These are phyloP conservation scores for Inonotus obliquus DNA, from an alignment of 1,284 basidiomycete genomes.

Conservation along the genomic window DNA sequence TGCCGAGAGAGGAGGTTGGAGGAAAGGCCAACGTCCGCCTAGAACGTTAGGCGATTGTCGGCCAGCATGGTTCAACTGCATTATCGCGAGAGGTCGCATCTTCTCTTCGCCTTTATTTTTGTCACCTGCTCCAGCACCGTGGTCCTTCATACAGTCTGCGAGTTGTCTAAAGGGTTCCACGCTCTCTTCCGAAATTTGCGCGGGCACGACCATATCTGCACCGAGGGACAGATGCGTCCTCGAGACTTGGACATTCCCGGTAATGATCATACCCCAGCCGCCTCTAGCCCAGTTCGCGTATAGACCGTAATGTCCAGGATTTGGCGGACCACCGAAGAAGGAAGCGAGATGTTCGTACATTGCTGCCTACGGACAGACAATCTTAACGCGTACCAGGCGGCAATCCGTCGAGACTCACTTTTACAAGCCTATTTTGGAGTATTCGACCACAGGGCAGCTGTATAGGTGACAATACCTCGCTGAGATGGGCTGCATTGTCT, in stretches of 20 bases:
- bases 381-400: neutral
- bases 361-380: constrained; percentile 55
- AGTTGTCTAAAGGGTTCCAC: constrained; percentile 49
- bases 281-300: constrained; percentile 77
- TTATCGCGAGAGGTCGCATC: constrained; percentile 46
- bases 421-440: constrained; percentile 40
- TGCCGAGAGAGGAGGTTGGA: constrained; percentile 62
- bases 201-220: constrained; percentile 71
- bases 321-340: constrained; percentile 71
- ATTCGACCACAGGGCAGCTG: constrained; percentile 48
- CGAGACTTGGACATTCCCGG: constrained; percentile 85
- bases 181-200: constrained; percentile 34
- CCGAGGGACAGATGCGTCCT: constrained; percentile 72
- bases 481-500: neutral
- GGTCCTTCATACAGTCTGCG: constrained; percentile 43
- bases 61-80: constrained; percentile 87
- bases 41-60: constrained; percentile 77
- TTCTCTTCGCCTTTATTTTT: neutral
- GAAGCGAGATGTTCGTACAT: constrained; percentile 81
- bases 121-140: neutral
- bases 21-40: constrained; percentile 59
- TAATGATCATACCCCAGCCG: constrained; percentile 87
- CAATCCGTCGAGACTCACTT: constrained; percentile 32
- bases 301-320: constrained; percentile 54
- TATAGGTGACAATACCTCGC: constrained; percentile 36